Conservation (phyloP, 495 filamentous ascomycete genomes). For the Staphylotrichum longicolle region DNA sequence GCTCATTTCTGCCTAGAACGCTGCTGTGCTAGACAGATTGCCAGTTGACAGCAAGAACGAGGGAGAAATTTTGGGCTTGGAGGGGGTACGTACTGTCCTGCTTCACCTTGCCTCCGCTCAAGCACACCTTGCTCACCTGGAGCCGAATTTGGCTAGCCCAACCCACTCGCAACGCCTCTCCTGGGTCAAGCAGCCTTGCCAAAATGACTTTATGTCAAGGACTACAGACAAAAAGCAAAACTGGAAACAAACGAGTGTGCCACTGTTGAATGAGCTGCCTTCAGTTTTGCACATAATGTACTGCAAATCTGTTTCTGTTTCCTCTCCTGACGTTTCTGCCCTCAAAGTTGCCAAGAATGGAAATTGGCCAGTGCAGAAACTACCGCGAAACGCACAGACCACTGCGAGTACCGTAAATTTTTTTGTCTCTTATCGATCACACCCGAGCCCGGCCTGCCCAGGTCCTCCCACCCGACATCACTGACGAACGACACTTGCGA, state of each 20-base stretch:
- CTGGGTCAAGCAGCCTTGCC: background rate
- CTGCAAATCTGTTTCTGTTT: no score
- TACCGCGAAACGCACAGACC: constrained; percentile 25
- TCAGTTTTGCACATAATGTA: no score
- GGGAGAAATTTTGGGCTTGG: constrained; percentile 17
- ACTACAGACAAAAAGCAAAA: background rate
- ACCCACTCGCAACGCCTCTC: background rate
- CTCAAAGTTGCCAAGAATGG: background rate
- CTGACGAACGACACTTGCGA: constrained; percentile 8
- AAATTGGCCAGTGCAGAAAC: background rate
- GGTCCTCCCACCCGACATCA: constrained; percentile 17
- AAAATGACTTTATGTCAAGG: no score
- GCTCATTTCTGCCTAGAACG: background rate
- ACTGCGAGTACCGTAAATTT: constrained; percentile 28
- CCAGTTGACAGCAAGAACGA: constrained; percentile 3
- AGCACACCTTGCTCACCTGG: constrained; percentile 15
- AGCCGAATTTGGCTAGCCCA: background rate
- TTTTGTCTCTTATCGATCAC: constrained; percentile 29
- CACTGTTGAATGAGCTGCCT: no score
- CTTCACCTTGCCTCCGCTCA: constrained; percentile 4
- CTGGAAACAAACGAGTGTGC: background rate
- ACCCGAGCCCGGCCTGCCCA: constrained; percentile 19
- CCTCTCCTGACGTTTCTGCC: no score
- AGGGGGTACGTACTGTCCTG: constrained; percentile 9
- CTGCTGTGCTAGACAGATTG: background rate